Conservation (phyloP, 2,329 filamentous ascomycete genomes). For the Apiospora aurea region DNA sequence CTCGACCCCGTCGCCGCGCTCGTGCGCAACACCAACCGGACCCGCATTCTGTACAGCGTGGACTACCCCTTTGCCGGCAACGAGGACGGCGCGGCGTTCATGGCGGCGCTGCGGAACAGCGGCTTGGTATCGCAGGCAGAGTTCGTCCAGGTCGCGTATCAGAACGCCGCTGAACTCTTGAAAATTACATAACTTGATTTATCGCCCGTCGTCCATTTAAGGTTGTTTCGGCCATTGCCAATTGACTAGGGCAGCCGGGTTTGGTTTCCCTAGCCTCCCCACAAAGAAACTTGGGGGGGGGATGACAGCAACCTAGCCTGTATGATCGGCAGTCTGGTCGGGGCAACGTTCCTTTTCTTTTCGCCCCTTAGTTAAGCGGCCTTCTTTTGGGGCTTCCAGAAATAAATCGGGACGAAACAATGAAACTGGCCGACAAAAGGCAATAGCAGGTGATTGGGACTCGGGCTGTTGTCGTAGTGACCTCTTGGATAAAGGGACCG, state of each 20-base stretch:
- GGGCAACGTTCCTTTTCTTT: not conserved
- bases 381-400: not conserved
- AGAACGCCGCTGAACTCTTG: conserved; percentile 51
- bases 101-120: conserved; percentile 54
- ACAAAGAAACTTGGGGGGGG: not conserved
- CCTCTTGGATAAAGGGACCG: not conserved
- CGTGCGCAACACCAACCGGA: conserved; percentile 49
- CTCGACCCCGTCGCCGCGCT: conserved; percentile 53
- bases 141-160: conserved; percentile 54
- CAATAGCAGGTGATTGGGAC: not conserved
- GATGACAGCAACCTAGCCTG: not conserved
- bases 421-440: conserved; percentile 13
- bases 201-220: not conserved
- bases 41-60: conserved; percentile 59
- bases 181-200: conserved; percentile 43
- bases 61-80: conserved; percentile 62
- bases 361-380: not conserved
- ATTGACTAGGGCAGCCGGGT: not conserved
- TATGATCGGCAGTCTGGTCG: conserved; percentile 9
- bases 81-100: conserved; percentile 54
- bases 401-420: not conserved
- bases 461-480: not conserved
- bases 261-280: not conserved
- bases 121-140: conserved; percentile 55
- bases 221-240: not conserved